Base-by-base conservation (phyloP, 2,329 filamentous ascomycete genomes). In the Neonectria coccinea region DNA sequence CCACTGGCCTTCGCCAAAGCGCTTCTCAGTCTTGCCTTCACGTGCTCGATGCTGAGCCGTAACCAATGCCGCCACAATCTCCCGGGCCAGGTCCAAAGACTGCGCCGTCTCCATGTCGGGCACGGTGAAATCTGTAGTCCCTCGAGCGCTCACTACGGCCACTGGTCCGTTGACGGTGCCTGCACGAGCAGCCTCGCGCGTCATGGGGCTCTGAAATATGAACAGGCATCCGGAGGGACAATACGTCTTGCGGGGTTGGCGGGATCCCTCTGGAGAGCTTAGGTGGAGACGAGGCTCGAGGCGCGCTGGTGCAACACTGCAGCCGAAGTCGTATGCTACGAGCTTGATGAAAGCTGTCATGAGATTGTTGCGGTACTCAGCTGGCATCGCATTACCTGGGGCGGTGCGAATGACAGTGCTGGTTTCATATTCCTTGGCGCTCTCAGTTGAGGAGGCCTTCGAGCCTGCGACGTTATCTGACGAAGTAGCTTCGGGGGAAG, bases 311-410 rank as follows among this genome's bases (percentile, higher is more conserved):
- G 82, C 80, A 53, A 89, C 84, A 68, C 85, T 90, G 76, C 88
- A 90, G 55, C 87, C 86, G 75, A 90, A 91, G 67, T 90, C 88
- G 71, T 90, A 91, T 18, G 87, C 84, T 16, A 91, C 83, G 5
- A 91, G 82, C 74, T 90, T 90, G 60, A 90, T 76, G 60, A 90
- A 90, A 39, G 88, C 83, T 3, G 84, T 82, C 12, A 88, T 69
- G n/a, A 90, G 79, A 58, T 82, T 82, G 59, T 88, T 84, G 31
- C 88, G 85, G 70, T 82, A 85, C 54, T 89, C 86, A 7, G 83
- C 73, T 1, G 88, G 88, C 82, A 89, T 89, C 51, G 83, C 78
- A n/a, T 79, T 76, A 10, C 88, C 88, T 2, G 81, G 73, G 11
- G 80, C 80, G 3, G 83, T 85, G 47, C 88, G 85, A 27, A 67